Conservation (phyloP, 495 filamentous ascomycete genomes). For the Stereocaulon alpinum region DNA sequence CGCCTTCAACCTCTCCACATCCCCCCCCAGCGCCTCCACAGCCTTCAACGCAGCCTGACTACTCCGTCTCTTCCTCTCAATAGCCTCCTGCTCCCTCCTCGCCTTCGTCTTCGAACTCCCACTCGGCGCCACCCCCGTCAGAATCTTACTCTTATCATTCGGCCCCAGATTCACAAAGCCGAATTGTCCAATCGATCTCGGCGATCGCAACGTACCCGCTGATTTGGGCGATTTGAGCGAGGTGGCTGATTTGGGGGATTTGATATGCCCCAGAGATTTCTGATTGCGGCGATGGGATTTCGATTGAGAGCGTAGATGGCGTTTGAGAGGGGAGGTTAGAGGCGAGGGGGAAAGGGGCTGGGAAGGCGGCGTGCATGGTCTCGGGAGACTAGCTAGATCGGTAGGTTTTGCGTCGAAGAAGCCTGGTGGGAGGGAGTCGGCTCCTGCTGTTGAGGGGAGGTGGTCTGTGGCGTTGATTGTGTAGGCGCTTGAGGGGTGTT, state of each 20-base stretch:
- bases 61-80: slow-evolving; percentile 64
- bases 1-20: slow-evolving; percentile 37
- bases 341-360: slow-evolving; percentile 27
- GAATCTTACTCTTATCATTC: slow-evolving; percentile 63
- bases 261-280: slow-evolving; percentile 12
- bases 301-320: slow-evolving; percentile 8
- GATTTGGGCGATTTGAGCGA: slow-evolving; percentile 17
- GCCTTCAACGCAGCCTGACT: slow-evolving; percentile 63
- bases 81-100: slow-evolving; percentile 73
- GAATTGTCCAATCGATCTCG: slow-evolving; percentile 34
- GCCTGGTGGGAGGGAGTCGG: slow-evolving; percentile 14
- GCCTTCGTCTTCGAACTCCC: slow-evolving; percentile 92
- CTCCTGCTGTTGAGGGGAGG: neutral
- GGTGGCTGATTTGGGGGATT: slow-evolving; percentile 25
- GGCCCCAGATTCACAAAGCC: slow-evolving; percentile 93
- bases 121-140: slow-evolving; percentile 84
- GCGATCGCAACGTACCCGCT: slow-evolving; percentile 27
- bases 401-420: neutral
- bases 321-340: neutral
- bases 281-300: slow-evolving; percentile 3
- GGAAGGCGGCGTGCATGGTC: slow-evolving; percentile 15
- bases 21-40: slow-evolving; percentile 69
- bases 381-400: neutral
- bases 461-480: neutral
- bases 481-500: slow-evolving; percentile 15